These are phyloP conservation scores for Glycine soja DNA, from an alignment of 306 rosid genomes.

Conservation along the genomic window DNA sequence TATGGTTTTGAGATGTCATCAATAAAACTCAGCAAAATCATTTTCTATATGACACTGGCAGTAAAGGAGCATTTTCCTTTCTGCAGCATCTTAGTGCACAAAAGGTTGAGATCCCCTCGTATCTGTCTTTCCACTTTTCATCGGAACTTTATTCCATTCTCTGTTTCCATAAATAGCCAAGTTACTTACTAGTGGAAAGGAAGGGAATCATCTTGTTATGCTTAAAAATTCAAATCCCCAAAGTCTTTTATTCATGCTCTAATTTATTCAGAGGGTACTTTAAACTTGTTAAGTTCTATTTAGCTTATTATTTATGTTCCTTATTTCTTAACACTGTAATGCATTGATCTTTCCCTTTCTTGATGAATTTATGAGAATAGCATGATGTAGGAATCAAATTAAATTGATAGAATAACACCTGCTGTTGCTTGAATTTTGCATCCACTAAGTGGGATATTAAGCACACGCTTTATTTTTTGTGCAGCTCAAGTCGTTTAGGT, in stretches of 20 bases:
- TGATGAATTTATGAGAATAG: neutral
- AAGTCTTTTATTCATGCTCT: constrained; percentile 79
- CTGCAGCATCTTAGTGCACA: constrained; percentile 61
- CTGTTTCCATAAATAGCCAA: constrained; percentile 56
- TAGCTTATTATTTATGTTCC: constrained; percentile 28
- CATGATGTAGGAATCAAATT: constrained; percentile 8
- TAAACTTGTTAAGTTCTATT: constrained; percentile 31
- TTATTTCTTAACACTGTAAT: neutral
- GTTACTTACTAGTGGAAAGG: constrained; percentile 77
- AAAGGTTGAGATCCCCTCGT: constrained; percentile 60
- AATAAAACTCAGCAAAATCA: constrained; percentile 4
- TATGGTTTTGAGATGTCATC: constrained; percentile 26
- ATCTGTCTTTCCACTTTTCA: constrained; percentile 38
- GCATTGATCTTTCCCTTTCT: neutral
- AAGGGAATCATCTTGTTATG: constrained; percentile 63
- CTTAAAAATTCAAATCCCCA: constrained; percentile 75
- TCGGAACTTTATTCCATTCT: constrained; percentile 36
- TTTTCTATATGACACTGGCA: constrained; percentile 33
- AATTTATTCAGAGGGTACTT: constrained; percentile 69
- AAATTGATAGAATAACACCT: constrained; percentile 14
- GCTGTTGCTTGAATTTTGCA: constrained; percentile 31
- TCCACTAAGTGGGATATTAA: constrained; percentile 27
- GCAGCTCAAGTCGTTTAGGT: constrained; percentile 73
- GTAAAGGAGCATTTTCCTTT: constrained; percentile 61
- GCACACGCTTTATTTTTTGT: constrained; percentile 18